Percentiles rank a stretch among this genome's conserved stretches.
phyloP scores from a whole-genome alignment of 768 basidiomycete species.

The Suillus paluster region DNA sequence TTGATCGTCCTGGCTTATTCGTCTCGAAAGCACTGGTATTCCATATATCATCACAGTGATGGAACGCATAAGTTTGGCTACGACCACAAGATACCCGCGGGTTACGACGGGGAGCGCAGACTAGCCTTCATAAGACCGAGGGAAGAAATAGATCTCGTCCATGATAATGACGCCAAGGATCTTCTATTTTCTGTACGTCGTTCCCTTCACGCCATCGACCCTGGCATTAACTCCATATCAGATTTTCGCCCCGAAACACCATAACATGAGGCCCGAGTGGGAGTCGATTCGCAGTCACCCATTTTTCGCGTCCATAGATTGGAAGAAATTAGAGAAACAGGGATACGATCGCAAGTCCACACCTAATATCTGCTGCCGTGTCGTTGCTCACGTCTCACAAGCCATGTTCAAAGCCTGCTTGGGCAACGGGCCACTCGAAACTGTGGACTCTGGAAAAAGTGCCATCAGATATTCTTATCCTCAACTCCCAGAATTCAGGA shows the following conservation, averaged over 20 bases:
- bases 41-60: slow-evolving; percentile 1
- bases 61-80: not conserved
- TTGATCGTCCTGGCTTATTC: not conserved
- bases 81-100: not conserved
- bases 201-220: not conserved
- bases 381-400: not conserved
- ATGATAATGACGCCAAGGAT: slow-evolving; percentile 13
- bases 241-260: slow-evolving; percentile 10
- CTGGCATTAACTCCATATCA: not conserved
- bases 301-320: slow-evolving; percentile 12
- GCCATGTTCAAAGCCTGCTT: slow-evolving; percentile 6
- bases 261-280: slow-evolving; percentile 13
- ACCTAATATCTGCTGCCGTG: not conserved
- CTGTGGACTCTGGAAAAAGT: slow-evolving; percentile 1
- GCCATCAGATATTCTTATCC: not conserved
- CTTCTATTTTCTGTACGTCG: slow-evolving; percentile 11
- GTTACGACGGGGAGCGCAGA: not conserved
- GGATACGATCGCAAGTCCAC: slow-evolving; percentile 13
- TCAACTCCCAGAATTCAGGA: not conserved
- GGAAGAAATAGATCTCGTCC: slow-evolving; percentile 7
- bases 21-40: slow-evolving; percentile 12
- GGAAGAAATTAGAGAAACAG: slow-evolving; percentile 11
- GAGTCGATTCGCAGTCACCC: slow-evolving; percentile 13
- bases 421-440: not conserved
- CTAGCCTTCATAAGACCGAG: slow-evolving; percentile 2